Conservation (phyloP, 2,329 filamentous ascomycete genomes). For the Phaeophleospora eucalypticola region DNA sequence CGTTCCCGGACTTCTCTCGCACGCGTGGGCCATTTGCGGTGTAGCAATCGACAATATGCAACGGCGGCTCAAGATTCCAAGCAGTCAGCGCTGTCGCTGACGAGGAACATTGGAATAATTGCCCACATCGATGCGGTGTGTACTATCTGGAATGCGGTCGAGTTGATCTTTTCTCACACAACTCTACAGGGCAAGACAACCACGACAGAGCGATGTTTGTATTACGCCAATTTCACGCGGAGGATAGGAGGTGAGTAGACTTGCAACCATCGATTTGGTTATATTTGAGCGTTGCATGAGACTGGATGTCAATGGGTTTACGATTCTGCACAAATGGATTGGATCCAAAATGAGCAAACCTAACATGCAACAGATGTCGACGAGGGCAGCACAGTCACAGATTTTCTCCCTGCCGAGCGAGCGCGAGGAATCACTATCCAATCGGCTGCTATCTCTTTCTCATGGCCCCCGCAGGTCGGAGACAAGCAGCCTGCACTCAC, state of each 20-base stretch:
- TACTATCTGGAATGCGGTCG: conserved; percentile 10
- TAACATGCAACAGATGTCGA: conserved; percentile 65
- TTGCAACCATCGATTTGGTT: neutral
- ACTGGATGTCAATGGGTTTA: no score
- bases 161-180: conserved; percentile 16
- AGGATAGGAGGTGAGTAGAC: conserved; percentile 65
- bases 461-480: conserved; percentile 66
- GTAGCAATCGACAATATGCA: neutral
- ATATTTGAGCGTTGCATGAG: neutral
- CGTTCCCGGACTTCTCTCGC: neutral
- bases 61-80: neutral
- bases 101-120: conserved; percentile 96
- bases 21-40: no score
- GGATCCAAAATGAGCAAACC: neutral
- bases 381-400: conserved; percentile 92
- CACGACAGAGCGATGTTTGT: conserved; percentile 98
- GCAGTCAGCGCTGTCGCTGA: conserved; percentile 38
- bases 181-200: conserved; percentile 77
- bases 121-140: conserved; percentile 88
- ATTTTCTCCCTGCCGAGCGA: conserved; percentile 90
- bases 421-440: conserved; percentile 95
- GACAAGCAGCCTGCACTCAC: conserved; percentile 25
- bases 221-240: conserved; percentile 84
- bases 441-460: conserved; percentile 91
- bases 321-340: no score